Evolutionary conservation across 148 eudicot species (phyloP).

Genomic region (Polygonum aviculare): DNA sequence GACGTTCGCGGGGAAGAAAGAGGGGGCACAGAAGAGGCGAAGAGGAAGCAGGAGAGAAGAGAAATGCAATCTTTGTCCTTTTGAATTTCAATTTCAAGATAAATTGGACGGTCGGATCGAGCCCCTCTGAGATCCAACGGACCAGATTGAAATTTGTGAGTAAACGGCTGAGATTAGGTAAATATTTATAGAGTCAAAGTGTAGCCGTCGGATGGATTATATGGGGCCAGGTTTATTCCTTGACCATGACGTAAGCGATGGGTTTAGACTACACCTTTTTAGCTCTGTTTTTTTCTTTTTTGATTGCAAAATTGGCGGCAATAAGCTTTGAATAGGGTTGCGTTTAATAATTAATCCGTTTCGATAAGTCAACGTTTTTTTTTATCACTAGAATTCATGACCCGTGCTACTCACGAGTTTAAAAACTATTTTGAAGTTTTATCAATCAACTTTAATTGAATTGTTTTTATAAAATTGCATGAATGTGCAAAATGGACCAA

Average conservation of each 20-base stretch:
- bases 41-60: slow-evolving; percentile 13
- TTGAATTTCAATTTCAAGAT: slow-evolving; percentile 12
- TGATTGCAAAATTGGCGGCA: neutral
- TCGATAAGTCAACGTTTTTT: no score
- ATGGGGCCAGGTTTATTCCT: slow-evolving; percentile 6
- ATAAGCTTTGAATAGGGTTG: neutral
- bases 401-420: no score
- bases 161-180: slow-evolving; percentile 2
- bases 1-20: slow-evolving; percentile 8
- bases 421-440: no score
- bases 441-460: no score
- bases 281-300: neutral
- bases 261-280: neutral
- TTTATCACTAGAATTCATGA: no score
- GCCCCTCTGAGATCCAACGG: neutral
- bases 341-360: neutral
- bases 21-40: neutral
- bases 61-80: slow-evolving; percentile 8
- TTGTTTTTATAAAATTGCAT: no score
- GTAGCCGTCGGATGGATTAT: neutral
- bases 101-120: slow-evolving; percentile 7
- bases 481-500: no score
- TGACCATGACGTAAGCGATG: neutral
- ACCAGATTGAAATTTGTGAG: slow-evolving; percentile 1
- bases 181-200: neutral